Percentiles rank a stretch among this genome's conserved stretches.
Evolutionary conservation across 2,329 filamentous ascomycete genomes (phyloP).

Genomic region (Pseudogymnoascus sp.): DNA sequence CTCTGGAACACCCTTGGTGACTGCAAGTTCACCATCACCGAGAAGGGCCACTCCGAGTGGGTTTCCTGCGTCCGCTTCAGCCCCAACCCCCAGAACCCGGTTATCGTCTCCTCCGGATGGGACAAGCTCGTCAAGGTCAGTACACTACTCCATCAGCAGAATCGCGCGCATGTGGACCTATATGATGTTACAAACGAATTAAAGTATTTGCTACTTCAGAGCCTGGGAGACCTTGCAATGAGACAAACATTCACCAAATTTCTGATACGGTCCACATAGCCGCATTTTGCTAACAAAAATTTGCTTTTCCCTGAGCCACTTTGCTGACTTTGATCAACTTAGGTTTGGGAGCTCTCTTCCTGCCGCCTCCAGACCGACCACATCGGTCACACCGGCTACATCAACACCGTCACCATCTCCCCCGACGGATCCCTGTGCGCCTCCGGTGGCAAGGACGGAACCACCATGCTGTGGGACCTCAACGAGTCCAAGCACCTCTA

Average conservation of each 20-base stretch:
- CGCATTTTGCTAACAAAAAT: slow-evolving; percentile 16
- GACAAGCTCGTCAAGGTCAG: slow-evolving; percentile 99
- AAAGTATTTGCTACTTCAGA: slow-evolving; percentile 99
- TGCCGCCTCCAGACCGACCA: slow-evolving; percentile 99
- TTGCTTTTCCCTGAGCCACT: not conserved
- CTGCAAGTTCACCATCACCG: slow-evolving; percentile 99
- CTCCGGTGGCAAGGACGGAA: slow-evolving; percentile 98
- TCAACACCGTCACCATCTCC: slow-evolving; percentile 99
- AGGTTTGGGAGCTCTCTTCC: slow-evolving; percentile 99
- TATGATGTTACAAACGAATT: slow-evolving; percentile 49
- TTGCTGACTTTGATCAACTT: slow-evolving; percentile 19
- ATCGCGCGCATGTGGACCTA: slow-evolving; percentile 14
- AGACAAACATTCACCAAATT: slow-evolving; percentile 91
- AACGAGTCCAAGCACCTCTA: slow-evolving; percentile 99
- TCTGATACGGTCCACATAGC: slow-evolving; percentile 73
- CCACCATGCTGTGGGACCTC: slow-evolving; percentile 99
- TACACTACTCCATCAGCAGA: slow-evolving; percentile 25
- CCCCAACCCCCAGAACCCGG: slow-evolving; percentile 99
- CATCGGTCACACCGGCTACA: slow-evolving; percentile 99
- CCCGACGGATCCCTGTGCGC: slow-evolving; percentile 98
- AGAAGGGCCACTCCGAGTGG: slow-evolving; percentile 99
- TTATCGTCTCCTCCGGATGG: slow-evolving; percentile 97
- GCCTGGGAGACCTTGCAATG: slow-evolving; percentile 73
- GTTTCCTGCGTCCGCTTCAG: slow-evolving; percentile 99
- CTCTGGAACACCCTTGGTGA: slow-evolving; percentile 99